Conservation (phyloP, 2,329 filamentous ascomycete genomes). For the Mariannaea elegans region DNA sequence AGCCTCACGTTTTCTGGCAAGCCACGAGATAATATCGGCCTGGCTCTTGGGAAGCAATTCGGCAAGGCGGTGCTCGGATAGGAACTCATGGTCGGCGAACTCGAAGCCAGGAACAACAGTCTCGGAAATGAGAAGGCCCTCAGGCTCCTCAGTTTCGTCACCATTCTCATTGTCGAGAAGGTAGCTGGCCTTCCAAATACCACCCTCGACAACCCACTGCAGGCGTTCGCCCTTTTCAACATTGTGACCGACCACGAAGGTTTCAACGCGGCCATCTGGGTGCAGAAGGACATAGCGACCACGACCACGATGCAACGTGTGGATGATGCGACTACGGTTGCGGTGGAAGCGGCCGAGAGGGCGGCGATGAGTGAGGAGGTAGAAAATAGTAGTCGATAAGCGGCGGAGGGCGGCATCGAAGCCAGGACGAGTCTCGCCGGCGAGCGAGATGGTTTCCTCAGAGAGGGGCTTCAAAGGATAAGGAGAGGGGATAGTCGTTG, state of each 20-base stretch:
- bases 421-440: conserved; percentile 43
- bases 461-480: conserved; percentile 47
- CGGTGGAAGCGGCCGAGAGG: conserved; percentile 70
- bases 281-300: conserved; percentile 73
- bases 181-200: conserved; percentile 72
- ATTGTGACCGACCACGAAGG: conserved; percentile 69
- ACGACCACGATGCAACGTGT: conserved; percentile 70
- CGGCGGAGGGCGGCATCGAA: conserved; percentile 55
- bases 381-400: conserved; percentile 70
- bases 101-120: conserved; percentile 75
- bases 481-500: conserved; percentile 60
- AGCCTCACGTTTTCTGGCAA: conserved; percentile 44
- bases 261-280: conserved; percentile 65
- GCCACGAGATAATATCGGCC: conserved; percentile 57
- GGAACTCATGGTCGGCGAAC: conserved; percentile 73
- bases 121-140: conserved; percentile 71
- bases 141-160: conserved; percentile 41
- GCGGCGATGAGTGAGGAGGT: conserved; percentile 65
- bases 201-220: conserved; percentile 76
- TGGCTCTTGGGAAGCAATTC: conserved; percentile 62
- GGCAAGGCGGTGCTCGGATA: conserved; percentile 59
- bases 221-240: conserved; percentile 66
- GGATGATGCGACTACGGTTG: conserved; percentile 69
- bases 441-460: conserved; percentile 45
- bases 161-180: conserved; percentile 50